Percentiles rank a stretch among this genome's conserved stretches.
These are phyloP conservation scores for Ogataea pignaliae DNA, from an alignment of 805 yeast species.

Conservation along the genomic window DNA sequence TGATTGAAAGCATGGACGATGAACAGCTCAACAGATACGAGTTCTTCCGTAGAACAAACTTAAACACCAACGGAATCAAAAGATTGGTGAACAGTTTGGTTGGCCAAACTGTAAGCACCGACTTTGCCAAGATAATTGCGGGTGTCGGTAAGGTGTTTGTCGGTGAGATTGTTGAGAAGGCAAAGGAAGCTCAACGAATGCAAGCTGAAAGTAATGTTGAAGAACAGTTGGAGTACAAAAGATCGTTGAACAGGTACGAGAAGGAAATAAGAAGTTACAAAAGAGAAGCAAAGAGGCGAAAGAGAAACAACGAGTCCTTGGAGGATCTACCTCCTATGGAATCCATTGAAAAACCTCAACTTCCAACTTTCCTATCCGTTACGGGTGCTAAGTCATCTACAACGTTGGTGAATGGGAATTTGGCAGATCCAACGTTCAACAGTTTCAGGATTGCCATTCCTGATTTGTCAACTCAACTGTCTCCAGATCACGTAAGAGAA, in stretches of 20 bases:
- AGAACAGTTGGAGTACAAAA: slow-evolving; percentile 40
- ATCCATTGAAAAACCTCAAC: slow-evolving; percentile 21
- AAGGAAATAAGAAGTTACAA: slow-evolving; percentile 18
- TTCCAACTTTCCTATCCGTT: slow-evolving; percentile 11
- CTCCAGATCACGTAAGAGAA: slow-evolving; percentile 82
- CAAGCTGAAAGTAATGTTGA: slow-evolving; percentile 40
- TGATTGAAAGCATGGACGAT: slow-evolving; percentile 70
- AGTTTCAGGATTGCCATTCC: slow-evolving; percentile 21
- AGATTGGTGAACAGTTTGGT: slow-evolving; percentile 73
- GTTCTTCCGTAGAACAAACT: slow-evolving; percentile 73
- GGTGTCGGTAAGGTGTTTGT: slow-evolving; percentile 85
- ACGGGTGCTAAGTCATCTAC: slow-evolving; percentile 1
- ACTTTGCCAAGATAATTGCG: slow-evolving; percentile 74
- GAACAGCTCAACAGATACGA: slow-evolving; percentile 86
- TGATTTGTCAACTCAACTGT: slow-evolving; percentile 49
- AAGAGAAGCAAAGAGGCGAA: slow-evolving; percentile 32
- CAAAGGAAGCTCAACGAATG: slow-evolving; percentile 63
- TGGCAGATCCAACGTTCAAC: slow-evolving; percentile 9
- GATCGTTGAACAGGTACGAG: slow-evolving; percentile 25
- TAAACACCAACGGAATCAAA: slow-evolving; percentile 71
- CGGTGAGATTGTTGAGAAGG: slow-evolving; percentile 86
- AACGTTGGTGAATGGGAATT: background rate
- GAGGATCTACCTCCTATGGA: slow-evolving; percentile 28
- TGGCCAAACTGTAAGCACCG: slow-evolving; percentile 75
- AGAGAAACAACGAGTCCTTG: slow-evolving; percentile 35